Base-by-base conservation (phyloP, 1,139 yeast species). In the Debaryomyces nepalensis region DNA sequence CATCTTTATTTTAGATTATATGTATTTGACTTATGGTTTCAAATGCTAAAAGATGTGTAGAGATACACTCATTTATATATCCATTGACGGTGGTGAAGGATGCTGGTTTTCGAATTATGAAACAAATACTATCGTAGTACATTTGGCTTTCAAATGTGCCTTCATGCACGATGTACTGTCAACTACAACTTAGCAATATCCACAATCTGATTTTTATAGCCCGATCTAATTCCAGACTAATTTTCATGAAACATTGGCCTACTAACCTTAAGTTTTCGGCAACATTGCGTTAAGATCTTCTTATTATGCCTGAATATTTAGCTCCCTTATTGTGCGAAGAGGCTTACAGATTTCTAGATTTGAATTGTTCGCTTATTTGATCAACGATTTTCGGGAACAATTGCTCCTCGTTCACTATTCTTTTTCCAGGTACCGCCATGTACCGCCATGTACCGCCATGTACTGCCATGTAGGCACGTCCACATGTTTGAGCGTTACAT, bases 381-480 rank as follows among this genome's bases (percentile, higher is more conserved):
- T 16, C 18, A 6, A 27, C 20, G 18, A 16, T 10, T 18, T 16
- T 29, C 20, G 32, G 22, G n/a, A n/a, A n/a, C n/a, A n/a, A n/a
- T n/a, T n/a, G n/a, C n/a, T n/a, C n/a, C n/a, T n/a, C n/a, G n/a
- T n/a, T n/a, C n/a, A n/a, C n/a, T n/a, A n/a, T n/a, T n/a, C n/a
- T n/a, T n/a, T n/a, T n/a, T n/a, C n/a, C n/a, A n/a, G n/a, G n/a
- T n/a, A n/a, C n/a, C n/a, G n/a, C n/a, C n/a, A n/a, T n/a, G n/a
- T n/a, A n/a, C n/a, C n/a, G n/a, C n/a, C n/a, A n/a, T n/a, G n/a
- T n/a, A n/a, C n/a, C n/a, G n/a, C n/a, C 21, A 29, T 19, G 6
- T 29, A 16, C 32, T 29, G 16, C 15, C 32, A 29, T 29, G 18
- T 16, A 29, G 32, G 32, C 32, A 29, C 32, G 32, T 21, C 18